Evolutionary conservation across 495 filamentous ascomycete genomes (phyloP).

Genomic region (Aspergillus indologenus): DNA sequence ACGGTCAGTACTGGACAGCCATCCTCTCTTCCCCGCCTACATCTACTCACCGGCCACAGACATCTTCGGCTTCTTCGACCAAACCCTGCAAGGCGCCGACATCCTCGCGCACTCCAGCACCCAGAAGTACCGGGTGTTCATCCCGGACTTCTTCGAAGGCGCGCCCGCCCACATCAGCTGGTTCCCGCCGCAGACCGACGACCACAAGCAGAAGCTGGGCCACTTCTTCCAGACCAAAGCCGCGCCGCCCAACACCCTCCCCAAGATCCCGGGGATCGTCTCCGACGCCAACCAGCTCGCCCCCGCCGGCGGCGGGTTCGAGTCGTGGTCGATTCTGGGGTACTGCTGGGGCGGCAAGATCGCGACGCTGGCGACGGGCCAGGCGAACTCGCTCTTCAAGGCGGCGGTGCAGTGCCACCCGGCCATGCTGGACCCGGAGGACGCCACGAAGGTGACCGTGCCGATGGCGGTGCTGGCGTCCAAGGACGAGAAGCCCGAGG

Average conservation of each 20-base stretch:
- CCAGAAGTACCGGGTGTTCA: constrained; percentile 55
- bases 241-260: constrained; percentile 58
- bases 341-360: constrained; percentile 96
- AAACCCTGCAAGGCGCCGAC: constrained; percentile 57
- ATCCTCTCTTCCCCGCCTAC: too few species aligned
- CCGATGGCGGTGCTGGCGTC: constrained; percentile 66
- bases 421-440: constrained; percentile 80
- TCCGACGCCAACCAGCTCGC: constrained; percentile 49
- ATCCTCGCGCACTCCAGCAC: constrained; percentile 47
- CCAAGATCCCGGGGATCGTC: constrained; percentile 62
- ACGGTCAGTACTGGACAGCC: too few species aligned
- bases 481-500: constrained; percentile 61
- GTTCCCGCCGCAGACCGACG: constrained; percentile 76
- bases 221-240: constrained; percentile 74
- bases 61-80: constrained; percentile 56
- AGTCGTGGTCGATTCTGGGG: constrained; percentile 83
- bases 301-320: constrained; percentile 41
- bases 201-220: constrained; percentile 72
- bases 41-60: constrained; percentile 29
- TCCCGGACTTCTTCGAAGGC: constrained; percentile 58
- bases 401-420: constrained; percentile 73
- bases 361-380: constrained; percentile 54
- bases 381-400: constrained; percentile 62
- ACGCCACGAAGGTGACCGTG: constrained; percentile 60
- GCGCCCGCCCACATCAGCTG: constrained; percentile 43